Evolutionary conservation across 2,329 filamentous ascomycete genomes (phyloP), one percentile per base, ranked within the genome.

Genomic region (Juglanconis oblonga): DNA sequence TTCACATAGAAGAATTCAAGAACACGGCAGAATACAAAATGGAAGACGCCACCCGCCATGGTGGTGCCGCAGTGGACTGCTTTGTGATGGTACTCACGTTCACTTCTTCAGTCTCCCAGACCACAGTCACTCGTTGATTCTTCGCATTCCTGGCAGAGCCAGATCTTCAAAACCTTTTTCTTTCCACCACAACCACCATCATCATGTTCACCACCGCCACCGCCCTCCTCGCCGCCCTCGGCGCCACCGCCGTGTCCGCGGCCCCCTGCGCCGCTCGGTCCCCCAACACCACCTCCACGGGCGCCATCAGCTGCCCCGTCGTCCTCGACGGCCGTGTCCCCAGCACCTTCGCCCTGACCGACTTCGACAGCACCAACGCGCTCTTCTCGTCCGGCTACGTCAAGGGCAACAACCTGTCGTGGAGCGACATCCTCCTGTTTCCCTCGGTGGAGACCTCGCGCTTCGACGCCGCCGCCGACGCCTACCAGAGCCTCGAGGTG

Each of bases 401-500:
- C 64, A 75, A 75, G 67, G 71, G 72, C 60, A 61, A 68, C 38
- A 58, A 64, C 61, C 68, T 74, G 52, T 67, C 69, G 59, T 75
- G 73, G 73, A 71, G 68, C 65, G 64, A 74, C n/a, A 74, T 74
- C 63, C 49, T 76, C 59, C 66, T 69, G 55, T 71, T 75, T 64
- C 72, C 73, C 11, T 14, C 40, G 14, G 57, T 45, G 17, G 57
- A 59, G 36, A 56, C 56, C 57, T 65, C 67, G 13, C 75, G 73
- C 49, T 79, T 80, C 69, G 78, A 79, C 65, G 62, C 63, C 51
- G 70, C 61, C 31, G 51, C 42, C 49, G 32, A 14, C 40, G 11
- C 6, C n/a, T 49, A 71, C 62, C 73, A 73, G 64, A 67, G 77
- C 1, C 61, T 79, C 62, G 77, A 79, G 67, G 76, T 79, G 24